A percentile compares a stretch with the other conserved stretches of the same genome.
Conservation (phyloP, 2,329 filamentous ascomycete species). For the Epichloe elymi region DNA sequence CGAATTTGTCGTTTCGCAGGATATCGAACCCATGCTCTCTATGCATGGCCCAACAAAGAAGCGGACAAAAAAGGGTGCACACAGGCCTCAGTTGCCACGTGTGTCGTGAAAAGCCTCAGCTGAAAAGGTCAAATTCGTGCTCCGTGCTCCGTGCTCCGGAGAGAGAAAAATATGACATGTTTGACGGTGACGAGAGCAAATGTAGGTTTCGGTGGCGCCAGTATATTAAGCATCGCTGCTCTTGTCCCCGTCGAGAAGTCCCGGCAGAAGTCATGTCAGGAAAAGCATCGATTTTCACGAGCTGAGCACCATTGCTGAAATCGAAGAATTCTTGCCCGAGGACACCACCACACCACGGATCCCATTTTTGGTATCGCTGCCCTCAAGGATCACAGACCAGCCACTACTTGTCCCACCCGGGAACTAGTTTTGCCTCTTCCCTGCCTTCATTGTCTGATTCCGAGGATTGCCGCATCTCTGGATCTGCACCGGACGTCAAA, state of each 20-base stretch:
- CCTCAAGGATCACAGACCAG: slow-evolving; percentile 3
- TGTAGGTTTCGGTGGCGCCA: not conserved
- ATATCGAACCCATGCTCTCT: not conserved
- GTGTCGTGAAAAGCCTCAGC: not conserved
- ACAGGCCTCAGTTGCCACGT: slow-evolving; percentile 1
- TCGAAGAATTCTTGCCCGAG: not conserved
- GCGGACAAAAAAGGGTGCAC: not conserved
- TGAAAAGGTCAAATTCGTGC: not conserved
- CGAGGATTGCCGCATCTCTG: slow-evolving; percentile 3
- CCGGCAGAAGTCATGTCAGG: not conserved
- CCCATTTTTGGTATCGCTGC: not conserved
- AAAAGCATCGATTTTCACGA: not conserved
- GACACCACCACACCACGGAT: not conserved
- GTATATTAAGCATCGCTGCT: not conserved
- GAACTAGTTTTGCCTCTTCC: not conserved
- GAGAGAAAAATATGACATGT: not conserved
- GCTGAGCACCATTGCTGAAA: not conserved
- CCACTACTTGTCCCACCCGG: slow-evolving; percentile 3
- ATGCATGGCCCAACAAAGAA: not conserved
- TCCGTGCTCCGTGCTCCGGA: too few relatives aligned
- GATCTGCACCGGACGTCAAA: not conserved
- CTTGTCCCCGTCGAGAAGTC: not conserved
- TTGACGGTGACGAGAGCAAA: not conserved
- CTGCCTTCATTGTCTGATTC: not conserved
- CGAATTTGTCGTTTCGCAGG: not conserved